Evolutionary conservation across 345 rosid genomes (phyloP), one percentile per base, ranked within the genome.

Genomic region (Eutrema japonicum): DNA sequence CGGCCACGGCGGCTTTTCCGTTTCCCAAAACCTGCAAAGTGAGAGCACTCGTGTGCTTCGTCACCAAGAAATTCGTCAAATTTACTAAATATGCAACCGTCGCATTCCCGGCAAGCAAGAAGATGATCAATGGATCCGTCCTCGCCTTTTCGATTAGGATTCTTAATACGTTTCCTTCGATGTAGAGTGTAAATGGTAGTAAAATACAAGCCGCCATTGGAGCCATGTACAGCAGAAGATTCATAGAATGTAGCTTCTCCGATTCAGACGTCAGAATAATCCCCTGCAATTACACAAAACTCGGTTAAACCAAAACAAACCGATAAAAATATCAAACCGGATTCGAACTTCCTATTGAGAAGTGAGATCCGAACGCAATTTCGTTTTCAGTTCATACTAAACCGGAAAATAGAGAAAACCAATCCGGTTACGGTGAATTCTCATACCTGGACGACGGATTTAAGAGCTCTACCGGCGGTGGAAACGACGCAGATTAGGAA

Each of bases 1-100:
- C 99, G 0, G 99, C 99, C 78, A 89, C 85, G 0, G 98, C 99
- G 0, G 99, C 99, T 81, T 95, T 95, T n/a, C 96, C 98, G 74
- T 95, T 95, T 14, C 99, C 99, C n/a, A 92, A 77, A 65, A 95
- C 99, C 82, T 95, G 99, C 73, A 95, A 72, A 47, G 99, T 95
- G 71, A 95, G 82, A 7, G 99, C 99, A 75, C 99, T 92, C 2
- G 99, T 95, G 80, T 95, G 97, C 85, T 92, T 95, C 13, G 98
- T 95, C 75, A 95, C 99, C 85, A 95, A 78, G 77, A 95, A 95
- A 80, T 95, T 95, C 4, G 99, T 87, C 83, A 95, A 76, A 58
- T 95, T 95, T 40, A 95, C 99, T 83, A 92, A 65, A 83, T 95
- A 95, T 2, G 99, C 99, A 73, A 95, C 97, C 53, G 99, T 95